Base-by-base conservation (phyloP, 805 yeast species). In the Saccharomycopsis fibuligera region DNA sequence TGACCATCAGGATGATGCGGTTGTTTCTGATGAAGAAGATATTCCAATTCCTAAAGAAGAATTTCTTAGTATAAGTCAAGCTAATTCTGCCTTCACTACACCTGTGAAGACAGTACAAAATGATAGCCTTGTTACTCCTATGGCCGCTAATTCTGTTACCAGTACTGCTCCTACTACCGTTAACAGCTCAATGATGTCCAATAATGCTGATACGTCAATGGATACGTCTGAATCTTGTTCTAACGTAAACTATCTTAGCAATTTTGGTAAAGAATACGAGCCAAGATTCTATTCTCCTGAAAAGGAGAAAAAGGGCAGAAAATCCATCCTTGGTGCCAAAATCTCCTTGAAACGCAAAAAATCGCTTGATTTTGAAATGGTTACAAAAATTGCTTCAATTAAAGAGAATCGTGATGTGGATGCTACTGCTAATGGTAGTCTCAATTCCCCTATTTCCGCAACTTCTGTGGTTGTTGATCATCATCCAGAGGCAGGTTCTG, bases 41-140 rank as follows among this genome's bases (percentile, higher is more conserved):
- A 52, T 52, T 19, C 53, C 53, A 8, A 29, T 51, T 35, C 55
- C 55, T 19, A 51, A 51, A 36, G 55, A 51, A 14, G 52, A 51
- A 12, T 44, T 36, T 16, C 41, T 22, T 14, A 9, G 10, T 27
- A 8, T 27, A 12, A 12, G 31, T 12, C 9, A 33, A 33, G 6
- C 6, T 8, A 9, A 12, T 33, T n/a, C n/a, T n/a, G n/a, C n/a
- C n/a, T n/a, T n/a, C n/a, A n/a, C n/a, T n/a, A n/a, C n/a, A n/a
- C n/a, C n/a, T n/a, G n/a, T n/a, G n/a, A n/a, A n/a, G n/a, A n/a
- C n/a, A n/a, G n/a, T n/a, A n/a, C n/a, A n/a, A n/a, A 38, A 38
- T 38, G 22, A 38, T 24, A 23, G 25, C 3, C 41, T 31, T 24
- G 17, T 24, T 38, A 24, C 25, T 8, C 25, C 25, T 38, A 4